phyloP scores from a whole-genome alignment of 2,329 filamentous ascomycete species.

The Pseudocercospora macadamiae region DNA sequence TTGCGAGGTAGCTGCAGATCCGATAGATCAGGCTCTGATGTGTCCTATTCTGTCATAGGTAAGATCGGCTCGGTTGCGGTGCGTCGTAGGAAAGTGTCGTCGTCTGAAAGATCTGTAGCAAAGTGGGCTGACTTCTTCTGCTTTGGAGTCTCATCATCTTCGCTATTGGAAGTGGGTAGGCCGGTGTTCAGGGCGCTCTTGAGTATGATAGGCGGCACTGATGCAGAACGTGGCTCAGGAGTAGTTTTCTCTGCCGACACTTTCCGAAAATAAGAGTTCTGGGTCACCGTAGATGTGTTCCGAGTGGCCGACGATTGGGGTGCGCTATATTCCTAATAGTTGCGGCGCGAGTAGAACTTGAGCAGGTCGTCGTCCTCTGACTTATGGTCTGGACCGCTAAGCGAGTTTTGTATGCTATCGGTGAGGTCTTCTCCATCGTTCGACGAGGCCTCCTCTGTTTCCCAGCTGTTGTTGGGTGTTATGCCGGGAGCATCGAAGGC shows the following conservation, averaged over 20 bases:
- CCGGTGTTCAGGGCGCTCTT: background rate
- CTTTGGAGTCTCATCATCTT: conserved; percentile 5
- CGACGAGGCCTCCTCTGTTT: background rate
- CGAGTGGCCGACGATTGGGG: background rate
- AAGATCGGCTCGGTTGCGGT: conserved; percentile 12
- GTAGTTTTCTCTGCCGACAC: background rate
- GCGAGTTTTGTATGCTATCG: background rate
- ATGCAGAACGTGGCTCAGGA: background rate
- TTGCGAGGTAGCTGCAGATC: background rate
- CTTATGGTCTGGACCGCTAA: background rate
- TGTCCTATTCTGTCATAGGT: too few species aligned
- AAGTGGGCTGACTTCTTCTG: conserved; percentile 19
- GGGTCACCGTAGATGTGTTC: background rate
- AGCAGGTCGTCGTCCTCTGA: background rate
- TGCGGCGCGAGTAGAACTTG: background rate
- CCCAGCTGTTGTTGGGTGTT: background rate
- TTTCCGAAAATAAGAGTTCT: background rate
- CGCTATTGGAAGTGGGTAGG: background rate
- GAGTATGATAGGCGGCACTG: background rate
- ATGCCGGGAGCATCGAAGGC: background rate
- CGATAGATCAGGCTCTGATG: too few species aligned
- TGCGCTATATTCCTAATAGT: background rate
- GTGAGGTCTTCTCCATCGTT: background rate
- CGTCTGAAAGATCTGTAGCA: conserved; percentile 8
- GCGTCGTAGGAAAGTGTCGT: conserved; percentile 6